A percentile compares a stretch with the other conserved stretches of the same genome.
Conservation (phyloP, 177 flowering plant genomes). For the Vitis hybrid region DNA sequence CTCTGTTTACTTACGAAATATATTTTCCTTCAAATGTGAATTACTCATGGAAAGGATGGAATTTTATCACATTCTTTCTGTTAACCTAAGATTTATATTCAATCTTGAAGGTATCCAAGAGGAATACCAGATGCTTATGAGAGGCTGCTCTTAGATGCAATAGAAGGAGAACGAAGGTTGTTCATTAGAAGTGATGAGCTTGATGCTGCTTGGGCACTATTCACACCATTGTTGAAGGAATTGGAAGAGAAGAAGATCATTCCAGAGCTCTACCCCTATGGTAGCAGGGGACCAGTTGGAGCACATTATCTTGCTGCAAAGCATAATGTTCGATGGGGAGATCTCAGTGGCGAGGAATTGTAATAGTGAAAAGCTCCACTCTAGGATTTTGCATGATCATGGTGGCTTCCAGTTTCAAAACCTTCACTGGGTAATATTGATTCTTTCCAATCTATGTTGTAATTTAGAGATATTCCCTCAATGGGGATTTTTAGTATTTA, state of each 20-base stretch:
- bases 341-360: constrained; percentile 37
- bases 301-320: constrained; percentile 80
- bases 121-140: constrained; percentile 87
- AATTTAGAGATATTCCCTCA: too few species aligned
- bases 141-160: constrained; percentile 71
- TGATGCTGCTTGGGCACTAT: constrained; percentile 82
- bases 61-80: too few species aligned
- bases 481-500: too few species aligned
- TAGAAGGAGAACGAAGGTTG: constrained; percentile 75
- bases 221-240: constrained; percentile 75
- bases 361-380: constrained; percentile 4
- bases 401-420: background rate
- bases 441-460: background rate
- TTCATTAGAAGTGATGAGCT: constrained; percentile 91
- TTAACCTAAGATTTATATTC: background rate
- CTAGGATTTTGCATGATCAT: background rate
- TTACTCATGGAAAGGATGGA: too few species aligned
- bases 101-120: constrained; percentile 44
- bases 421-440: background rate
- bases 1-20: too few species aligned
- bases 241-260: constrained; percentile 62
- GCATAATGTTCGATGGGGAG: constrained; percentile 81
- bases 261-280: constrained; percentile 74
- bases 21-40: too few species aligned
- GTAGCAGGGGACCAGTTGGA: constrained; percentile 82